Conservation (phyloP, 2,329 filamentous ascomycete genomes). For the Aureobasidium uvarum region DNA sequence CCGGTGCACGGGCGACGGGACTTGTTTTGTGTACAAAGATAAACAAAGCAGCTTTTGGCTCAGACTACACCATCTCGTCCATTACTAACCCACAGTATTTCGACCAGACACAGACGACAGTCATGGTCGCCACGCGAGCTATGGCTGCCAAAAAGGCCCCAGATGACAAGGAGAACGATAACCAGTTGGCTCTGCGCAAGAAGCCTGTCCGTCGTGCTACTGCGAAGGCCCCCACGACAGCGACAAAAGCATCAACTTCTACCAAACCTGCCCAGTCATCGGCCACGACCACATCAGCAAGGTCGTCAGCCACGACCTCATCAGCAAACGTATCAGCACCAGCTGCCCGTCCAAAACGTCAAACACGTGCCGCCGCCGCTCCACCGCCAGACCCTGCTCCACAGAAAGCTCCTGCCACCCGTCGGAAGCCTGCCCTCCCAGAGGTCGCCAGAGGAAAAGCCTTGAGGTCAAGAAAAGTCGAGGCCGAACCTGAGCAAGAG, state of each 20-base stretch:
- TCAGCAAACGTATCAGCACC: slow-evolving; percentile 25
- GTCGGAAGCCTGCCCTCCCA: slow-evolving; percentile 17
- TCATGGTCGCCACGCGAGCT: slow-evolving; percentile 41
- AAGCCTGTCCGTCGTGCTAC: slow-evolving; percentile 39
- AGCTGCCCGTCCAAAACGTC: slow-evolving; percentile 22
- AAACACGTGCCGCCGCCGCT: slow-evolving; percentile 23
- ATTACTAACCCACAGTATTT: slow-evolving; percentile 14
- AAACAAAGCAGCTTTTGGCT: not conserved
- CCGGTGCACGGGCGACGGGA: slow-evolving; percentile 12
- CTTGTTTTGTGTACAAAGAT: slow-evolving; percentile 20
- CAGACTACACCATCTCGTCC: not conserved
- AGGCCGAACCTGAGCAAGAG: not conserved
- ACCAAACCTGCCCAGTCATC: not conserved
- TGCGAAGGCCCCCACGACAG: slow-evolving; percentile 29
- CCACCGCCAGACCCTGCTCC: not conserved
- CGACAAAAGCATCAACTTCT: not conserved
- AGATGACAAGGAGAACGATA: slow-evolving; percentile 29
- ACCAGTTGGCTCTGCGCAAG: slow-evolving; percentile 34
- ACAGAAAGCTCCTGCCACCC: not conserved
- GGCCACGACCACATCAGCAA: slow-evolving; percentile 22
- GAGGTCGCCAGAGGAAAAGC: slow-evolving; percentile 5
- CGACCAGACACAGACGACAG: slow-evolving; percentile 13
- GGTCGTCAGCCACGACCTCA: slow-evolving; percentile 1
- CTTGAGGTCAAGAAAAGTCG: not conserved
- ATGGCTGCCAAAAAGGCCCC: slow-evolving; percentile 36